phyloP scores from a whole-genome alignment of 495 filamentous ascomycete species.

The Tuber calosporum region DNA sequence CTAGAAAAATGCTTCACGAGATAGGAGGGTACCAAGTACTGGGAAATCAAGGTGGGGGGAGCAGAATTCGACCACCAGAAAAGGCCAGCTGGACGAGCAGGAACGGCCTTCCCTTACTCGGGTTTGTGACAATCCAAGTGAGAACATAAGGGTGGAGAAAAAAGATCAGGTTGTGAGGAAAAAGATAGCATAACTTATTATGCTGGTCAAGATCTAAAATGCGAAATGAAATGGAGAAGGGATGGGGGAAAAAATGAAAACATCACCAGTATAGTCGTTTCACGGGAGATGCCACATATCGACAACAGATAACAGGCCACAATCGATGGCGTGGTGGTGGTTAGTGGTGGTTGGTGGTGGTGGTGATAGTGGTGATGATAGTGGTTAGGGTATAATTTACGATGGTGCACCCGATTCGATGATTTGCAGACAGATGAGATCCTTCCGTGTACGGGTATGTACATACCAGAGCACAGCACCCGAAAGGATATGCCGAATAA shows the following conservation, averaged over 20 bases:
- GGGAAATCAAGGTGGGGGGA: background rate
- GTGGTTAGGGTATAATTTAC: background rate
- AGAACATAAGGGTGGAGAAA: background rate
- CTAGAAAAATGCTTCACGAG: background rate
- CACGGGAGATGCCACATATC: background rate
- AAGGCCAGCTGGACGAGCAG: background rate
- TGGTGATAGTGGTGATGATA: background rate
- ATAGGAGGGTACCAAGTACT: background rate
- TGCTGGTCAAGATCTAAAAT: background rate
- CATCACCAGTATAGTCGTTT: background rate
- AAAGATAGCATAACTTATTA: background rate
- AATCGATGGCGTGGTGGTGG: background rate
- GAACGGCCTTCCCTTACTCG: background rate
- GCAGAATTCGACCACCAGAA: background rate
- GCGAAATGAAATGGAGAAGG: background rate
- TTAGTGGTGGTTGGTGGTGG: no score
- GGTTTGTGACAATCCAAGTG: background rate
- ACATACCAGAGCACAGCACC: background rate
- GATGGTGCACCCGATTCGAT: background rate
- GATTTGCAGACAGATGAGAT: background rate
- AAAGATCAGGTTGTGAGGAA: background rate
- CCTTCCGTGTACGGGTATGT: background rate
- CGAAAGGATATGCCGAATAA: background rate
- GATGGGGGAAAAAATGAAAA: background rate
- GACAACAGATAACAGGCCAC: background rate